A percentile compares a stretch with the other conserved stretches of the same genome.
Conservation (phyloP, 2,329 filamentous ascomycete species). For the Lecanicillium sp. region DNA sequence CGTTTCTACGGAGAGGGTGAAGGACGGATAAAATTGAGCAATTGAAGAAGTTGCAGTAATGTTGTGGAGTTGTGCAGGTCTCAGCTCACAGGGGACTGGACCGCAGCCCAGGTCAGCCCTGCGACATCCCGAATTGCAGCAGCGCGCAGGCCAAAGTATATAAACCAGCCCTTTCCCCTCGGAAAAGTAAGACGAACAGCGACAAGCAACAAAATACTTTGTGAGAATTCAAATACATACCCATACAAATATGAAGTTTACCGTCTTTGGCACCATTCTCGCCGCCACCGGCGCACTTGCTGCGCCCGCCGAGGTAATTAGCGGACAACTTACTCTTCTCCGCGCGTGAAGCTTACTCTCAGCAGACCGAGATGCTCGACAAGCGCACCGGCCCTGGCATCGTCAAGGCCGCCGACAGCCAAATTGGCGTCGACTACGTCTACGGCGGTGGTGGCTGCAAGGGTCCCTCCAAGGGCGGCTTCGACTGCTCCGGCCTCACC, state of each 20-base stretch:
- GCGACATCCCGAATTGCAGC: slow-evolving; percentile 6
- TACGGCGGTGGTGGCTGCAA: slow-evolving; percentile 17
- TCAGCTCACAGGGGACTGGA: not conserved
- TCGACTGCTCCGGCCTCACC: slow-evolving; percentile 18
- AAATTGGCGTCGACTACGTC: slow-evolving; percentile 15
- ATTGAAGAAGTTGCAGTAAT: not conserved
- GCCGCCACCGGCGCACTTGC: slow-evolving; percentile 13
- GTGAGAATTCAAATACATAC: not conserved
- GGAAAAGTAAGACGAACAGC: too few relatives aligned
- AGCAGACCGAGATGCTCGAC: slow-evolving; percentile 5
- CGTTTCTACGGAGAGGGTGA: not conserved
- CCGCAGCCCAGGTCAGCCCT: not conserved
- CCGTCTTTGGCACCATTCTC: slow-evolving; percentile 5
- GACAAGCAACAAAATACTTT: too few relatives aligned
- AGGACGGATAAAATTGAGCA: not conserved
- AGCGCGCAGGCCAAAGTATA: too few relatives aligned
- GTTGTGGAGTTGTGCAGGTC: not conserved
- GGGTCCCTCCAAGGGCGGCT: slow-evolving; percentile 17
- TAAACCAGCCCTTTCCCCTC: too few relatives aligned
- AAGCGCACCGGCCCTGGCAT: slow-evolving; percentile 17
- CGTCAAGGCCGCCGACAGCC: slow-evolving; percentile 14
- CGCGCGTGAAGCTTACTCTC: not conserved
- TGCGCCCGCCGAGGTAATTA: not conserved
- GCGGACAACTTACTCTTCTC: not conserved
- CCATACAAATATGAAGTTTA: slow-evolving; percentile 11